A percentile compares a stretch with the other conserved stretches of the same genome.
Evolutionary conservation across 148 eudicot species (phyloP).

Genomic region (Fallopia convolvulus): DNA sequence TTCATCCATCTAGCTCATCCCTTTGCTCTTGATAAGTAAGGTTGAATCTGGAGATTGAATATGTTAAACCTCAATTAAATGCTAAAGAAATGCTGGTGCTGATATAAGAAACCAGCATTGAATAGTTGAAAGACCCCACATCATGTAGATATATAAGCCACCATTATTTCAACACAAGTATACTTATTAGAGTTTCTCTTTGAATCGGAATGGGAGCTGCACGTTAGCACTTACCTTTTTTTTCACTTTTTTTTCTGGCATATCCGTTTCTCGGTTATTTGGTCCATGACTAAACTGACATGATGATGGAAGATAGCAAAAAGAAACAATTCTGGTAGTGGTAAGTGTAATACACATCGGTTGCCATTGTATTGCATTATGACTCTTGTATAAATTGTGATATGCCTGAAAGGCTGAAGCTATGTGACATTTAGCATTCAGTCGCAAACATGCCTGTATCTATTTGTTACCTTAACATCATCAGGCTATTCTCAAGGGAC

Average conservation of each 20-base stretch:
- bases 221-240: no score
- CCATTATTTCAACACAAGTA: background rate
- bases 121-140: background rate
- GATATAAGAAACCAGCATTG: background rate
- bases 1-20: constrained; percentile 47
- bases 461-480: no score
- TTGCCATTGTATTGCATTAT: background rate
- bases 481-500: no score
- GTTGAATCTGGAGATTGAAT: constrained; percentile 45
- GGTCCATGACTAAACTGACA: background rate
- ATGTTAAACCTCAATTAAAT: background rate
- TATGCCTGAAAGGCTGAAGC: background rate
- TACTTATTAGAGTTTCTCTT: no score
- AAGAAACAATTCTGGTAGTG: background rate
- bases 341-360: background rate
- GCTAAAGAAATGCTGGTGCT: background rate
- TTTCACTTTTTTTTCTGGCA: no score
- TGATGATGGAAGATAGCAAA: background rate
- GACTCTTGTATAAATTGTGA: background rate
- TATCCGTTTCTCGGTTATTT: background rate
- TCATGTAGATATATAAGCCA: background rate
- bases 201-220: no score
- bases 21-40: constrained; percentile 43
- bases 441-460: background rate
- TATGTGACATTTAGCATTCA: background rate